Conservation (phyloP, 371 early-diverging fungal species). For the Zychaea mexicana region DNA sequence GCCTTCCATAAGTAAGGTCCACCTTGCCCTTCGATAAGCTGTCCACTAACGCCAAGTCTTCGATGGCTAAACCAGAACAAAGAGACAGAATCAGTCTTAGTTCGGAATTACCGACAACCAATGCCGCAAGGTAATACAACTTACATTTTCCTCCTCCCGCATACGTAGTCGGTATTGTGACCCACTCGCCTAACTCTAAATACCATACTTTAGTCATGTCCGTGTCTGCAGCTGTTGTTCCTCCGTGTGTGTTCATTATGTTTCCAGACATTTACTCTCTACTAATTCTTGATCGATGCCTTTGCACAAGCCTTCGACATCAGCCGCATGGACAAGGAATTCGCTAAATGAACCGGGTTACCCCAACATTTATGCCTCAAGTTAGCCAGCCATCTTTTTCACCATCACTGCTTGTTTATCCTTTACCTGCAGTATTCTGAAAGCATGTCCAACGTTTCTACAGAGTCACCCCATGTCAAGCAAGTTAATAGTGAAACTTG, state of each 20-base stretch:
- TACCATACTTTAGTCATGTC: background rate
- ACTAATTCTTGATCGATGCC: slow-evolving; percentile 94
- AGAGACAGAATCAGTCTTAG: background rate
- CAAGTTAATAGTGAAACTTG: too few relatives aligned
- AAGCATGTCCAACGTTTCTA: slow-evolving; percentile 61
- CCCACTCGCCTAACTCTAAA: slow-evolving; percentile 81
- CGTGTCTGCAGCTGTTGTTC: background rate
- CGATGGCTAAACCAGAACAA: slow-evolving; percentile 47
- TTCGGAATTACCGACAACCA: background rate
- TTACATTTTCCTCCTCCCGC: slow-evolving; percentile 91
- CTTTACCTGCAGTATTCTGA: slow-evolving; percentile 76
- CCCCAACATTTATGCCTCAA: background rate
- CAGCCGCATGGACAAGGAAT: slow-evolving; percentile 96
- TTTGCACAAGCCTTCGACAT: slow-evolving; percentile 95
- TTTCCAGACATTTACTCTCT: slow-evolving; percentile 45
- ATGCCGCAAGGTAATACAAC: too few relatives aligned
- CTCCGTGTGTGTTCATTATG: background rate
- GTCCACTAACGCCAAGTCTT: slow-evolving; percentile 82
- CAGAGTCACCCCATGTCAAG: too few relatives aligned
- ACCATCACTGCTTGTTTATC: background rate
- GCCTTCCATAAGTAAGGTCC: slow-evolving; percentile 93
- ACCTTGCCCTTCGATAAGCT: slow-evolving; percentile 82
- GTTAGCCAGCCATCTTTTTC: background rate
- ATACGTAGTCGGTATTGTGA: slow-evolving; percentile 90
- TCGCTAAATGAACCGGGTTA: slow-evolving; percentile 57